Evolutionary conservation across 2,329 filamentous ascomycete genomes (phyloP).

Genomic region (Talaromyces rugulosus): DNA sequence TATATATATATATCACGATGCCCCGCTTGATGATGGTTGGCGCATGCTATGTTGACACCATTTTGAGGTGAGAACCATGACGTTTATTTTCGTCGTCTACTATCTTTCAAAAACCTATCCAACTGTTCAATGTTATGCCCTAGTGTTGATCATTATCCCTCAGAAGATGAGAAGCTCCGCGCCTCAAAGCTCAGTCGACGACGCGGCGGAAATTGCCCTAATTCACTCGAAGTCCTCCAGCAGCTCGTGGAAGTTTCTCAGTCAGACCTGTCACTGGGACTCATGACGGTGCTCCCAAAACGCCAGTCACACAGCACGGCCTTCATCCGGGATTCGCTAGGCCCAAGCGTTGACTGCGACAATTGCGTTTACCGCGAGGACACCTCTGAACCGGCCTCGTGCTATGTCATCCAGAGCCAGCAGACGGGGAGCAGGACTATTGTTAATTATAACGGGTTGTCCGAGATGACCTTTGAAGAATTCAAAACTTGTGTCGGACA

Average conservation of each 20-base stretch:
- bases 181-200: slow-evolving; percentile 57
- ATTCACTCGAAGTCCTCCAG: slow-evolving; percentile 65
- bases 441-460: slow-evolving; percentile 64
- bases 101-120: neutral
- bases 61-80: slow-evolving; percentile 51
- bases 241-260: slow-evolving; percentile 47
- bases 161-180: slow-evolving; percentile 69
- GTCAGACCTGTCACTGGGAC: slow-evolving; percentile 25
- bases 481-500: slow-evolving; percentile 47
- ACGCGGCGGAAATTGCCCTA: slow-evolving; percentile 69
- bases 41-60: slow-evolving; percentile 68
- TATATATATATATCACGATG: neutral
- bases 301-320: slow-evolving; percentile 47
- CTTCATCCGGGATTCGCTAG: slow-evolving; percentile 55
- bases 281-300: slow-evolving; percentile 52
- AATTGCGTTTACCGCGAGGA: slow-evolving; percentile 58
- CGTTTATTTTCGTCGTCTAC: neutral
- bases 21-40: slow-evolving; percentile 61
- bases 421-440: slow-evolving; percentile 62
- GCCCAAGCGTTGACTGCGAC: slow-evolving; percentile 45
- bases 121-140: neutral
- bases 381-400: slow-evolving; percentile 57
- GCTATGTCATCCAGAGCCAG: slow-evolving; percentile 64
- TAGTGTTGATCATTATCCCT: slow-evolving; percentile 63
- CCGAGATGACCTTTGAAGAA: slow-evolving; percentile 63